Evolutionary conservation across 768 basidiomycete genomes (phyloP), one percentile per base, ranked within the genome.

Genomic region (Lentinula aciculospora): DNA sequence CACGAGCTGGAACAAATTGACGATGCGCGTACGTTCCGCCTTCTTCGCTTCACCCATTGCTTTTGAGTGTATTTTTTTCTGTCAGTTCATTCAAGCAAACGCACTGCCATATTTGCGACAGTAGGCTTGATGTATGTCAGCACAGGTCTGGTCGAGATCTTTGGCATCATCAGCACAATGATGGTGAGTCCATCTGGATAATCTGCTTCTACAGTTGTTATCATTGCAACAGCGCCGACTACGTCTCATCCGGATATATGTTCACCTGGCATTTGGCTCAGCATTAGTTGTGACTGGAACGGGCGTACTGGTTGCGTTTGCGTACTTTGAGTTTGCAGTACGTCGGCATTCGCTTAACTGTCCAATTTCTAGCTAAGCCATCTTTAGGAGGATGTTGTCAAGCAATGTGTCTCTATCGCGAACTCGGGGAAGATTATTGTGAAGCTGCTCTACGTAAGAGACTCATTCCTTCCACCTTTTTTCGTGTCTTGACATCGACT

Each of bases 311-410:
- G 64, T 65, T 1, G 71, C 72, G 15, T 61, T 72, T 12, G 64
- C 73, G n/a, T 77, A 76, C 58, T 76, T 74, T 61, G 60, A 67
- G 23, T 70, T 73, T 31, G 68, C 72, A 23, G 75, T 76, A 57
- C 40, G 76, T 70, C 34, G 5, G 29, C n/a, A 23, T 19, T 21
- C 4, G 4, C n/a, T 21, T n/a, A 23, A 15, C 9, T 5, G 21
- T 10, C 23, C 4, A 10, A 5, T 3, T 25, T 37, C 32, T 25
- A 51, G 19, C 31, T 44, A 8, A 39, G 9, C 29, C 3, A 23
- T 28, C 15, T 37, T 15, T 29, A 57, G 56, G 46, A 57, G 45
- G 54, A 57, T 19, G 44, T 57, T 13, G 46, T 57, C 56, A 57
- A 48, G 7, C 56, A 57, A 17, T 57, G 56, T 25, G 42, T 57